Percentiles rank a stretch among this genome's conserved stretches.
These are phyloP conservation scores for Plasmopara halstedii DNA, from an alignment of 352 stramenopile genomes.

Conservation along the genomic window DNA sequence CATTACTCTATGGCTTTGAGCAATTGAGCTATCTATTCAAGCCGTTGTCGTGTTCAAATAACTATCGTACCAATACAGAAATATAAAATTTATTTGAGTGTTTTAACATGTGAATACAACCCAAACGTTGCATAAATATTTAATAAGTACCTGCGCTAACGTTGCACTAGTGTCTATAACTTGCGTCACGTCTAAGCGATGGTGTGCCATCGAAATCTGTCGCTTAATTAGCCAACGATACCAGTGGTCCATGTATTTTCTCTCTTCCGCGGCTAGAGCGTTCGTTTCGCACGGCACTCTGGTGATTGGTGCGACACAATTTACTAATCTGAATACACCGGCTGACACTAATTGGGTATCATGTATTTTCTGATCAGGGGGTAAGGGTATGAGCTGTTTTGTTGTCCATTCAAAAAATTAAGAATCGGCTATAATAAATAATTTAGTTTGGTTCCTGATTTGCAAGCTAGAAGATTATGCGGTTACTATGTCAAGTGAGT, in stretches of 20 bases:
- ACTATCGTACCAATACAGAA: slow-evolving; percentile 33
- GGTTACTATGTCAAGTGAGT: no score
- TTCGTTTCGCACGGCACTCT: neutral
- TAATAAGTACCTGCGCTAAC: neutral
- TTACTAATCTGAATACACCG: neutral
- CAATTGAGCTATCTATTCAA: slow-evolving; percentile 37
- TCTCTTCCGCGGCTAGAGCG: neutral
- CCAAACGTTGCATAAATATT: neutral
- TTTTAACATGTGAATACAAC: neutral
- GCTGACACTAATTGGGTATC: no score
- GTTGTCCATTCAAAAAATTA: no score
- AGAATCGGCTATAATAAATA: no score
- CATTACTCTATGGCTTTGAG: slow-evolving; percentile 3
- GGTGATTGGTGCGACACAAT: neutral
- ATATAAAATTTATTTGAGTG: neutral
- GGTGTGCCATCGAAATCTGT: slow-evolving; percentile 1
- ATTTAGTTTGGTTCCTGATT: no score
- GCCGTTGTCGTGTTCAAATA: slow-evolving; percentile 31
- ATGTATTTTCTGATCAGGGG: no score
- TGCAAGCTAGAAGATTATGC: no score
- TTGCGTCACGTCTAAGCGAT: neutral
- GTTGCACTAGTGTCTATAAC: neutral
- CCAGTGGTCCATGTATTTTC: neutral
- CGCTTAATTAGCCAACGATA: neutral
- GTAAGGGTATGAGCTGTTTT: no score